phyloP scores from a whole-genome alignment of 1,139 yeast species.

The Blastobotrys persicus region DNA sequence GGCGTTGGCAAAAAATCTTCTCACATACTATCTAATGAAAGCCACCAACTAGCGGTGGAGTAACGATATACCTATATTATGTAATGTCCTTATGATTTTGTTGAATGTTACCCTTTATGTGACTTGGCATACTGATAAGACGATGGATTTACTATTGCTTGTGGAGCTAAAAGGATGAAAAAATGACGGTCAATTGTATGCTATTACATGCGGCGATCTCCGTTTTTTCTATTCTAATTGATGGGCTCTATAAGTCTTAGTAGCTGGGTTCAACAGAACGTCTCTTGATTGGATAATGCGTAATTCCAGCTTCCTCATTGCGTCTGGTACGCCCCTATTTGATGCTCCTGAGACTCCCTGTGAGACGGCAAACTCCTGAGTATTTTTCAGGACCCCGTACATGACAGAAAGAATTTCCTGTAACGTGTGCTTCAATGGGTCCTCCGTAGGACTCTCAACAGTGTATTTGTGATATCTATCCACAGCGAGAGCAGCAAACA shows the following conservation, averaged over 20 bases:
- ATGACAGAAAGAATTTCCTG: constrained; percentile 30
- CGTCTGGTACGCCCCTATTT: constrained; percentile 29
- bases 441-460: constrained; percentile 2
- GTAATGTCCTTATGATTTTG: constrained; percentile 2
- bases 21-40: no score
- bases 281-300: constrained; percentile 29
- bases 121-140: no score
- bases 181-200: no score
- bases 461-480: constrained; percentile 51
- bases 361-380: constrained; percentile 22
- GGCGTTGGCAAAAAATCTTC: no score
- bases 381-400: constrained; percentile 28
- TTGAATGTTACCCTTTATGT: no score
- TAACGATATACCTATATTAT: no score
- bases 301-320: constrained; percentile 31
- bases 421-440: constrained; percentile 24
- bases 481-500: constrained; percentile 74
- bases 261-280: constrained; percentile 19
- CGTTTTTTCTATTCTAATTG: no score
- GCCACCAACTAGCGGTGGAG: no score
- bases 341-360: constrained; percentile 22
- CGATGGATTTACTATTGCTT: no score
- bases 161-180: no score
- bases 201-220: no score
- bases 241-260: no score